Evolutionary conservation across 1,284 basidiomycete genomes (phyloP).

Genomic region (Puccinia triticina): DNA sequence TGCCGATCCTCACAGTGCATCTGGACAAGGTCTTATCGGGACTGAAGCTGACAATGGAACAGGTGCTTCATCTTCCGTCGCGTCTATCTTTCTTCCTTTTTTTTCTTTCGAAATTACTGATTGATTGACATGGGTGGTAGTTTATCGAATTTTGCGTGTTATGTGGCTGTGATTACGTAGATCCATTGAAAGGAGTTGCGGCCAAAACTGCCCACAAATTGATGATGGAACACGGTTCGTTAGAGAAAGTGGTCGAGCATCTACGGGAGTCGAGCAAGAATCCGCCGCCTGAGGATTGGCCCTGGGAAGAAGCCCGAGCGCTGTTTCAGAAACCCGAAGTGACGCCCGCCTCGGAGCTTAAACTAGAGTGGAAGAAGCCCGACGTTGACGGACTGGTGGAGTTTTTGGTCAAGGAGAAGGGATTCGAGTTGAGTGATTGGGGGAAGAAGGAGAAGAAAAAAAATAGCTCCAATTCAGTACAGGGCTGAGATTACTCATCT

Average conservation of each 20-base stretch:
- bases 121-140: slow-evolving; percentile 62
- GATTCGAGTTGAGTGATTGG: slow-evolving; percentile 78
- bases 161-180: slow-evolving; percentile 96
- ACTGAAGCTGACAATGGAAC: slow-evolving; percentile 86
- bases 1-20: slow-evolving; percentile 92
- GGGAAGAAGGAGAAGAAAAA: too few species aligned
- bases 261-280: slow-evolving; percentile 72
- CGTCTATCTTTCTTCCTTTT: background rate
- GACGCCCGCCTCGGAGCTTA: slow-evolving; percentile 45
- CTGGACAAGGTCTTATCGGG: slow-evolving; percentile 82
- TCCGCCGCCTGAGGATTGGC: slow-evolving; percentile 58
- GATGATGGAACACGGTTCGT: slow-evolving; percentile 78
- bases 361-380: slow-evolving; percentile 93
- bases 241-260: slow-evolving; percentile 80
- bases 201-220: slow-evolving; percentile 95
- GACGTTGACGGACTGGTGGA: slow-evolving; percentile 91
- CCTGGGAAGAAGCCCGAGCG: slow-evolving; percentile 55
- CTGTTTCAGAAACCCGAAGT: slow-evolving; percentile 58
- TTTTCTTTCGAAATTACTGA: slow-evolving; percentile 13
- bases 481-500: background rate
- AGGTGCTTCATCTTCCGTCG: slow-evolving; percentile 64
- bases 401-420: slow-evolving; percentile 91
- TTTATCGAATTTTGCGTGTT: slow-evolving; percentile 97
- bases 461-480: background rate
- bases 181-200: slow-evolving; percentile 91